Base-by-base conservation (phyloP, 345 rosid species). In the Alliaria petiolata region DNA sequence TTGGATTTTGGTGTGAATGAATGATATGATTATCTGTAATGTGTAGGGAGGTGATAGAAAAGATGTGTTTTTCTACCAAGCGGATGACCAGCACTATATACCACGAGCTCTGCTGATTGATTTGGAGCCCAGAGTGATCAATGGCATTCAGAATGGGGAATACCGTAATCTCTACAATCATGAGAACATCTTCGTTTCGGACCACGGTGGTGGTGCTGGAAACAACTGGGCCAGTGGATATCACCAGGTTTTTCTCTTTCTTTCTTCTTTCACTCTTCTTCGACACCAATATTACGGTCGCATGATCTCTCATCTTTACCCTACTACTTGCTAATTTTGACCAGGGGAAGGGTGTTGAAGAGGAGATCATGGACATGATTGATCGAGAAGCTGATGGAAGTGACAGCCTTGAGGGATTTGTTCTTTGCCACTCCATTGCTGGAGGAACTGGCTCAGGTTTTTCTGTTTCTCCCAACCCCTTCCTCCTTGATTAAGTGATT, bases 381-480 rank as follows among this genome's bases (percentile, higher is more conserved):
- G 97, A 90, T 73, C 83, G 97, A 71, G 97, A 93, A 84, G 98
- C 98, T 67, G 98, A 93, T 86, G 98, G 98, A 49, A 93, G 98
- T 72, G 98, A 93, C 74, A 93, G 98, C 39, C 98, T 93, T 62
- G 96, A 93, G 79, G 98, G 98, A 26, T 93, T 93, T 82, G 98
- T 90, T 78, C 79, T 93, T 14, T 93, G 98, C 43, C 98, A 90
- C 70, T 93, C 97, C 19, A 93, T 93, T 79, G 98, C 97, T 62
- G 97, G 97, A 76, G 98, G 98, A 65, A 90, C 98, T 45, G 98
- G 98, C 86, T 93, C 97, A 89, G 99, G 97, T 91, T 74, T 69
- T 60, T 22, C 16, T 39, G n/a, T 40, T 30, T 15, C 15, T 34
- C 2, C 7, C 36, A 36, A 3, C n/a, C n/a, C n/a, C n/a, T n/a